phyloP scores from a whole-genome alignment of 164 flowering plant genomes.

The Sextonia rubra region DNA sequence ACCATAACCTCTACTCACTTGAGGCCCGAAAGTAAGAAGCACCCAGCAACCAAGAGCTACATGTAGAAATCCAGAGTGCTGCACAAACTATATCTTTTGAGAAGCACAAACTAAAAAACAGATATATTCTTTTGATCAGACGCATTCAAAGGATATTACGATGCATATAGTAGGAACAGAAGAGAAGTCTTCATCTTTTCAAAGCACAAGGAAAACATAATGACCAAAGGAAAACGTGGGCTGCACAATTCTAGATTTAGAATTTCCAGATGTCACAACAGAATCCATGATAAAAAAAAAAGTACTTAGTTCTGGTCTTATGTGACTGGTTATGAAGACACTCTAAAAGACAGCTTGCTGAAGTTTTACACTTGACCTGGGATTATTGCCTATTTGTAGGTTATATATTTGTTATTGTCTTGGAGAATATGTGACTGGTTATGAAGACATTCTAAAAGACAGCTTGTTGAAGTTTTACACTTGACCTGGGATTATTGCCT shows the following conservation, averaged over 20 bases:
- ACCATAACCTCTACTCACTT: slow-evolving; percentile 60
- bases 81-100: slow-evolving; percentile 19
- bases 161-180: not conserved
- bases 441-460: not conserved
- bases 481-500: too few species aligned
- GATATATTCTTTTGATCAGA: not conserved
- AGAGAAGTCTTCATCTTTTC: not conserved
- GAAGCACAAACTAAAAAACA: not conserved
- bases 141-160: not conserved
- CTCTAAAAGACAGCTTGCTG: not conserved
- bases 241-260: not conserved
- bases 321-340: not conserved
- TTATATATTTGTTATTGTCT: too few species aligned
- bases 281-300: not conserved
- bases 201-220: not conserved
- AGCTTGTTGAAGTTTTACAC: not conserved
- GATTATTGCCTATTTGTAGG: too few species aligned
- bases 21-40: slow-evolving; percentile 62
- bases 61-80: slow-evolving; percentile 73
- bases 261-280: not conserved
- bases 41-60: slow-evolving; percentile 63
- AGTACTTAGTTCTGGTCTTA: not conserved
- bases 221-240: not conserved
- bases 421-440: not conserved
- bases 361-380: too few species aligned